Percentiles rank a stretch among this genome's conserved stretches.
Conservation (phyloP, 2,329 filamentous ascomycete species). For the Cordyceps farinosa region DNA sequence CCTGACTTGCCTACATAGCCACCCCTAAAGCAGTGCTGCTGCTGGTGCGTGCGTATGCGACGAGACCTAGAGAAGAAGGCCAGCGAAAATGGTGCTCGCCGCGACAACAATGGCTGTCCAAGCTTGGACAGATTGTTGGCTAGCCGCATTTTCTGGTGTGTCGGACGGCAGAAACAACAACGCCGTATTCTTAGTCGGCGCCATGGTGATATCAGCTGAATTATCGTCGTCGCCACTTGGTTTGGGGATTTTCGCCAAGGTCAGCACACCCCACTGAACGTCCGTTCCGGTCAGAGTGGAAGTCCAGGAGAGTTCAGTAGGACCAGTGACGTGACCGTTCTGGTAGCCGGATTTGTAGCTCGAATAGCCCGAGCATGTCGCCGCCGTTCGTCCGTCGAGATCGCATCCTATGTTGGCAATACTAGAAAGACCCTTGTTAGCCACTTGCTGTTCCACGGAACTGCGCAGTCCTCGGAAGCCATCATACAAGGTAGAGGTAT, state of each 20-base stretch:
- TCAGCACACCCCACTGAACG: slow-evolving; percentile 44
- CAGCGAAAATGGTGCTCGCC: slow-evolving; percentile 10
- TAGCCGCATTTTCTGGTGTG: neutral
- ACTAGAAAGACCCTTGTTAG: slow-evolving; percentile 27
- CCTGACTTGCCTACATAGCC: neutral
- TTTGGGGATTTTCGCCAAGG: slow-evolving; percentile 37
- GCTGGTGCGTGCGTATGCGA: neutral
- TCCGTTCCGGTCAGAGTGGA: slow-evolving; percentile 40
- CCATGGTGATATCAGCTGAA: slow-evolving; percentile 6
- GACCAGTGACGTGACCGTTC: slow-evolving; percentile 38
- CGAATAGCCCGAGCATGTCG: slow-evolving; percentile 48
- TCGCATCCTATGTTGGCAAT: slow-evolving; percentile 43
- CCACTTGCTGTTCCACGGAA: neutral
- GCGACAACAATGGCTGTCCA: slow-evolving; percentile 14
- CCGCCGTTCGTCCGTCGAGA: slow-evolving; percentile 40
- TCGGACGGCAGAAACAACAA: slow-evolving; percentile 11
- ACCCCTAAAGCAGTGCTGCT: neutral
- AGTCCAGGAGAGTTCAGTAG: slow-evolving; percentile 43
- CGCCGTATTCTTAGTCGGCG: slow-evolving; percentile 11
- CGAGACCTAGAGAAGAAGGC: slow-evolving; percentile 3
- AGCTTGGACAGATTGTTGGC: neutral
- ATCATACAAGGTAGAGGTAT: slow-evolving; percentile 41
- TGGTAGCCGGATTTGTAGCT: slow-evolving; percentile 39
- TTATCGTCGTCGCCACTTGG: slow-evolving; percentile 29
- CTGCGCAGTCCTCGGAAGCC: neutral